Evolutionary conservation across 495 filamentous ascomycete genomes (phyloP), one percentile per base, ranked within the genome.

Genomic region (Tuber umbilicatum): DNA sequence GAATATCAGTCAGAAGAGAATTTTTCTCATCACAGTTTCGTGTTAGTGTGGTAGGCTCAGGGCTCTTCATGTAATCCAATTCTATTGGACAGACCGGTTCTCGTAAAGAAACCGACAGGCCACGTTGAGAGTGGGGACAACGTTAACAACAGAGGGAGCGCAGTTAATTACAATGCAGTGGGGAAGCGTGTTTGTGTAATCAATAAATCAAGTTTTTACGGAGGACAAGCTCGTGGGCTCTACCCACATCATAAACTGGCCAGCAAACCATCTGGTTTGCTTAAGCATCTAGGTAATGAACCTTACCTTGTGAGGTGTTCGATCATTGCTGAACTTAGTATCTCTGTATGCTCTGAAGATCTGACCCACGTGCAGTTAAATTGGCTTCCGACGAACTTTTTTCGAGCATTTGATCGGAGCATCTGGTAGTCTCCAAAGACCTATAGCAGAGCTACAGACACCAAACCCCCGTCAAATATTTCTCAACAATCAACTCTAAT

Each of bases 281-380:
- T 64, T 35, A 19, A 7, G 40, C 35, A 68, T 27, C 7, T 43
- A 74, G 31, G 55, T 38, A 6, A 50, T 68, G 38, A 38, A 75
- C 5, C 39, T 77, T 73, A 80, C 80, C 74, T 81, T 79, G 41
- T 79, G 81, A 16, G 80, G 72, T 39, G 80, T 79, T 70, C 74
- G 80, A 77, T 82, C 80, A 38, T 82, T 82, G 60, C 81, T 80
- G 42, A 82, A 82, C 16, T 77, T 70, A 60, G 78, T 80, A 64
- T 81, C 79, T 75, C 79, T 78, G 70, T 81, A 38, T 47, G 76
- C 75, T 73, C 75, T 77, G 9, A 81, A 78, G 45, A 75, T 70
- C 75, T 81, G 27, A 17, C 27, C 55, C 55, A 64, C 31, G 55
- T 35, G 3, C 55, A 35, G 55, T 14, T 19, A 64, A 35, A 64